A percentile compares a stretch with the other conserved stretches of the same genome.
Conservation (phyloP, 805 yeast species). For the Metschnikowia henanensis region DNA sequence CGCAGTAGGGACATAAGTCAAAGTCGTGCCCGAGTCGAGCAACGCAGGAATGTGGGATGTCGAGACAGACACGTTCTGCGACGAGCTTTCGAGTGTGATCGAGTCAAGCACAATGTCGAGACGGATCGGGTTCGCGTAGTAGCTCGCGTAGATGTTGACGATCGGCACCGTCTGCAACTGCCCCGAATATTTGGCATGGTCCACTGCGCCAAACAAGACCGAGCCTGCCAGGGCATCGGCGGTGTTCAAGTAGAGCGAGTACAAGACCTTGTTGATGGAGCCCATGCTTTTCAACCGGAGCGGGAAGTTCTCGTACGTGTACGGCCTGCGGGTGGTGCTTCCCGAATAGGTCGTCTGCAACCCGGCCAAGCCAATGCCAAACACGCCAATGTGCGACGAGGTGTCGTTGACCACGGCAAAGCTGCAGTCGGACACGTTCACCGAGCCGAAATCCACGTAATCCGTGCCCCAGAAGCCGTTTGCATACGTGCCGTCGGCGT, state of each 20-base stretch:
- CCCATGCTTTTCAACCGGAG: constrained; percentile 56
- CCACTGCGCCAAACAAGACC: constrained; percentile 43
- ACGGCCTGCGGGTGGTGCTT: neutral
- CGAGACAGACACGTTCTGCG: constrained; percentile 4
- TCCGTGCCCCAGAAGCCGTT: constrained; percentile 61
- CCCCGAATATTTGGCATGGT: constrained; percentile 35
- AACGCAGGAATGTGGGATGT: constrained; percentile 5
- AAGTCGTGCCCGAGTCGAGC: constrained; percentile 55
- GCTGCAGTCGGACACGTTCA: constrained; percentile 49
- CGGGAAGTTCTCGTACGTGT: constrained; percentile 55
- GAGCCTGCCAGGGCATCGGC: constrained; percentile 27
- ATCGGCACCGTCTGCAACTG: constrained; percentile 36
- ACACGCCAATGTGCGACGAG: constrained; percentile 64
- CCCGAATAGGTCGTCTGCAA: constrained; percentile 64
- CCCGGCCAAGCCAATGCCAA: constrained; percentile 70
- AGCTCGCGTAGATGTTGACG: constrained; percentile 31
- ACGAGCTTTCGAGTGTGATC: constrained; percentile 21
- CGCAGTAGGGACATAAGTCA: constrained; percentile 44
- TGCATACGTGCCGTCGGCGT: constrained; percentile 50
- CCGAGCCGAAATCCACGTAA: constrained; percentile 49
- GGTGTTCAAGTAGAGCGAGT: constrained; percentile 59
- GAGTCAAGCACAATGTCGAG: constrained; percentile 49
- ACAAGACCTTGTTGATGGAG: constrained; percentile 50
- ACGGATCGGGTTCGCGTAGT: constrained; percentile 35
- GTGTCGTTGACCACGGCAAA: constrained; percentile 74